Evolutionary conservation across 768 basidiomycete species (phyloP).

Genomic region (Leccinum incarnatum): DNA sequence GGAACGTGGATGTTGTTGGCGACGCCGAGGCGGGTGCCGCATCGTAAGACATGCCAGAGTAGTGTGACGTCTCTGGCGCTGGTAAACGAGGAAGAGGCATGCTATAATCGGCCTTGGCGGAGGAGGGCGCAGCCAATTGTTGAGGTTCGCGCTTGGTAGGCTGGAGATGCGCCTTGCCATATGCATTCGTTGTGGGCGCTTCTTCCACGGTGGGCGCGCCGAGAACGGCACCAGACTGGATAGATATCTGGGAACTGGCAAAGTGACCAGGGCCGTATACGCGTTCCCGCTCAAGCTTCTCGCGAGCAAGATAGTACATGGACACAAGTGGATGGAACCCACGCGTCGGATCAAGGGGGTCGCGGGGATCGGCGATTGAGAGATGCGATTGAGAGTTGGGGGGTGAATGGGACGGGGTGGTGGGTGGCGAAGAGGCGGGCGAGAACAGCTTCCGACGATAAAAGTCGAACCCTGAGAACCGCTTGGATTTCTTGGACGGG

Average conservation of each 20-base stretch:
- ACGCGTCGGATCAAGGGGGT: slow-evolving; percentile 76
- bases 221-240: slow-evolving; percentile 35
- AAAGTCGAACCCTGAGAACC: slow-evolving; percentile 96
- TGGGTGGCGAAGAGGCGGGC: slow-evolving; percentile 44
- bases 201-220: slow-evolving; percentile 21
- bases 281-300: slow-evolving; percentile 92
- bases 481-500: slow-evolving; percentile 62
- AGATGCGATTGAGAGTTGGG: slow-evolving; percentile 58
- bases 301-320: slow-evolving; percentile 93
- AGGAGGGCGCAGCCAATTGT: slow-evolving; percentile 24
- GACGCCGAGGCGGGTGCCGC: slow-evolving; percentile 43
- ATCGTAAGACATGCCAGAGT: slow-evolving; percentile 81
- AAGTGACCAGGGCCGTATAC: slow-evolving; percentile 95
- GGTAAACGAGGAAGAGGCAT: slow-evolving; percentile 83
- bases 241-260: slow-evolving; percentile 83
- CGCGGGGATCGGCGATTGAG: slow-evolving; percentile 46
- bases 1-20: slow-evolving; percentile 59
- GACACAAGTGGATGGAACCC: slow-evolving; percentile 95
- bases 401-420: slow-evolving; percentile 58
- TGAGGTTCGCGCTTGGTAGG: slow-evolving; percentile 33
- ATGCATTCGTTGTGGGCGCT: slow-evolving; percentile 11
- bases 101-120: slow-evolving; percentile 65
- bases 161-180: slow-evolving; percentile 30
- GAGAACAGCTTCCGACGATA: slow-evolving; percentile 87
- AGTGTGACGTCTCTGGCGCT: slow-evolving; percentile 77